phyloP scores from a whole-genome alignment of 2,329 filamentous ascomycete genomes.

The Aspergillus sp. region DNA sequence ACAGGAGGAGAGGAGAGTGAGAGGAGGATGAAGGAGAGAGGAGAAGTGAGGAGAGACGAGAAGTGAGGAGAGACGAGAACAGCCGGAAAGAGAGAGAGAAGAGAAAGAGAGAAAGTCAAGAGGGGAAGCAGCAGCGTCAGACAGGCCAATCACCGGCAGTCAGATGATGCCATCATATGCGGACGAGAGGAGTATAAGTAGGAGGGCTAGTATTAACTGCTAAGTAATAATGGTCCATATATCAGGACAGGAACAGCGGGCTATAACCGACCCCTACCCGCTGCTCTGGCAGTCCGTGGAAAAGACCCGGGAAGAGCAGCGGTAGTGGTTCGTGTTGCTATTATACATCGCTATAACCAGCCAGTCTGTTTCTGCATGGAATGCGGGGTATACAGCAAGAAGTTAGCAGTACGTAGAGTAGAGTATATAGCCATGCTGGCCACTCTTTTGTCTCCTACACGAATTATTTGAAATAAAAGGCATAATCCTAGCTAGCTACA shows the following conservation, averaged over 20 bases:
- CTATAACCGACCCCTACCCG: not conserved
- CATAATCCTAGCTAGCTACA: not conserved
- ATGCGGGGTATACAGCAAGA: too few species aligned
- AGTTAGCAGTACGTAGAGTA: too few species aligned
- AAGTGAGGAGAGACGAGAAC: conserved; percentile 1
- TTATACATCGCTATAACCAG: not conserved
- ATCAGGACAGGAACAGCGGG: not conserved
- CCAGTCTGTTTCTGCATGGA: too few species aligned
- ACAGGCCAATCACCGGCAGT: not conserved
- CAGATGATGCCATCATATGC: not conserved
- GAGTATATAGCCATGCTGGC: not conserved
- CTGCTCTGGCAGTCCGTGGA: not conserved
- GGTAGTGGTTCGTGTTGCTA: not conserved
- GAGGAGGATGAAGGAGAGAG: not conserved
- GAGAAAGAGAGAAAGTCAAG: conserved; percentile 1
- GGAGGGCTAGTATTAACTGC: not conserved
- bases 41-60: conserved; percentile 1
- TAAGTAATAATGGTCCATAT: not conserved
- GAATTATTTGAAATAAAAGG: too few species aligned
- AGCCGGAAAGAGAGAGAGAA: conserved; percentile 1
- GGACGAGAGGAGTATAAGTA: not conserved
- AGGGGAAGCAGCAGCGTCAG: not conserved
- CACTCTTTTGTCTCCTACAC: not conserved
- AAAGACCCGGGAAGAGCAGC: not conserved
- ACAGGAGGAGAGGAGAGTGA: not conserved